A percentile compares a stretch with the other conserved stretches of the same genome.
Conservation (phyloP, 2,329 filamentous ascomycete genomes). For the Helminthosporium solani region DNA sequence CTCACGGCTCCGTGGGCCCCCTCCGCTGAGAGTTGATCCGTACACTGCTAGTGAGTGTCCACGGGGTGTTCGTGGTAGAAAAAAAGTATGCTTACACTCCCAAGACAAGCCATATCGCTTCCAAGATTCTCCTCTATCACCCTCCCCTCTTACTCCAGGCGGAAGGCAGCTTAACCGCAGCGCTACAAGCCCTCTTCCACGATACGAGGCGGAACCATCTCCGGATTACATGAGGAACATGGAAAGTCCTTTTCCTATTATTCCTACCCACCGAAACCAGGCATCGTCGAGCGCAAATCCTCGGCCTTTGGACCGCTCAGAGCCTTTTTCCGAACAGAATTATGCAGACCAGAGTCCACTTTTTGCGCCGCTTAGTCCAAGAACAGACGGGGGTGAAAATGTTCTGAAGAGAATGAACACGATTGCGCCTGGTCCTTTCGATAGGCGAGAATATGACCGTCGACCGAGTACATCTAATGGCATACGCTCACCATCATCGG, state of each 20-base stretch:
- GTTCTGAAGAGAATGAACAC: slow-evolving; percentile 64
- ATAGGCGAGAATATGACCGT: slow-evolving; percentile 41
- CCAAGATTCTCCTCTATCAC: slow-evolving; percentile 13
- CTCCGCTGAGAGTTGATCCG: slow-evolving; percentile 58
- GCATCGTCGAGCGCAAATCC: slow-evolving; percentile 25
- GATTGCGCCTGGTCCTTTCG: slow-evolving; percentile 68
- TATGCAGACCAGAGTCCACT: slow-evolving; percentile 38
- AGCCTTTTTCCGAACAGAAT: slow-evolving; percentile 26
- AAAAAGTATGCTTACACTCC: slow-evolving; percentile 18
- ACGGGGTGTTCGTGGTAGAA: not conserved
- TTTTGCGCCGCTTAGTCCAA: slow-evolving; percentile 54
- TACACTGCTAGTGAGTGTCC: slow-evolving; percentile 58
- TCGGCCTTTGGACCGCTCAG: slow-evolving; percentile 23
- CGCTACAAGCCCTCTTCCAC: slow-evolving; percentile 39
- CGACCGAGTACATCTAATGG: slow-evolving; percentile 40
- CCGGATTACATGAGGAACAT: slow-evolving; percentile 39
- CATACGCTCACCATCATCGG: slow-evolving; percentile 24
- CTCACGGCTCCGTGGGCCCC: slow-evolving; percentile 48
- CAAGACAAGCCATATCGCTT: slow-evolving; percentile 40
- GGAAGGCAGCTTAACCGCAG: slow-evolving; percentile 35
- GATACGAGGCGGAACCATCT: slow-evolving; percentile 32
- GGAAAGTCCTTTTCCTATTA: slow-evolving; percentile 57
- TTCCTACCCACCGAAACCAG: slow-evolving; percentile 45
- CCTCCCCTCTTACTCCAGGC: slow-evolving; percentile 24
- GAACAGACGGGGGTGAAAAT: slow-evolving; percentile 43